Evolutionary conservation across 345 rosid species (phyloP).

Genomic region (Moricandia moricandioides): DNA sequence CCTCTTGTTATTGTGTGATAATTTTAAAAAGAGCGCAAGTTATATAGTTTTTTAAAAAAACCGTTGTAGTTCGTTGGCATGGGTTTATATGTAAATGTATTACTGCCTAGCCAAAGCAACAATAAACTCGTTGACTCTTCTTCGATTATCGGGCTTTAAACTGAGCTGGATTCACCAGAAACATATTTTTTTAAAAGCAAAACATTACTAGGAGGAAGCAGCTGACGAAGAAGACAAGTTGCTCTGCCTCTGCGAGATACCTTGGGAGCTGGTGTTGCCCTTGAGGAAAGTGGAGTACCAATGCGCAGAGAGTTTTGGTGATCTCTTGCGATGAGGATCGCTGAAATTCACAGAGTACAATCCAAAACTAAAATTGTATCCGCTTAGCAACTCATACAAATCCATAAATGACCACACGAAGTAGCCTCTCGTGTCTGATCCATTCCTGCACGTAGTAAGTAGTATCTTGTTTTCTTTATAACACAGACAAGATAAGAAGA

Average conservation of each 20-base stretch:
- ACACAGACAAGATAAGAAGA: too few species aligned
- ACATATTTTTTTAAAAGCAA: too few species aligned
- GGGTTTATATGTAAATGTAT: too few species aligned
- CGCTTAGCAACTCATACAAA: neutral
- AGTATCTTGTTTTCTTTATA: too few species aligned
- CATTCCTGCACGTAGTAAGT: neutral
- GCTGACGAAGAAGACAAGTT: neutral
- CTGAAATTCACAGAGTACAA: neutral
- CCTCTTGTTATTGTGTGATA: too few species aligned
- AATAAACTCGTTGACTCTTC: too few species aligned
- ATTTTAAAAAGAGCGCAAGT: too few species aligned
- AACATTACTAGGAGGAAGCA: neutral
- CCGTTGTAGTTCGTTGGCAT: too few species aligned
- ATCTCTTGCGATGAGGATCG: neutral
- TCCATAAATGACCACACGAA: neutral
- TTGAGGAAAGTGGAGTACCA: neutral
- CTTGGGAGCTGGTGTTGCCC: neutral
- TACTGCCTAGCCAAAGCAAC: too few species aligned
- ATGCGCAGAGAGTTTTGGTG: neutral
- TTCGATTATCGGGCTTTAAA: too few species aligned
- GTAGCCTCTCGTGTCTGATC: neutral
- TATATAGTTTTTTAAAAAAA: too few species aligned
- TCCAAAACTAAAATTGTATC: neutral
- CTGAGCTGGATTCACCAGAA: too few species aligned
- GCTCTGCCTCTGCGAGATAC: neutral